Evolutionary conservation across 257 asterid genomes (phyloP).

Genomic region (Solanum piurae): DNA sequence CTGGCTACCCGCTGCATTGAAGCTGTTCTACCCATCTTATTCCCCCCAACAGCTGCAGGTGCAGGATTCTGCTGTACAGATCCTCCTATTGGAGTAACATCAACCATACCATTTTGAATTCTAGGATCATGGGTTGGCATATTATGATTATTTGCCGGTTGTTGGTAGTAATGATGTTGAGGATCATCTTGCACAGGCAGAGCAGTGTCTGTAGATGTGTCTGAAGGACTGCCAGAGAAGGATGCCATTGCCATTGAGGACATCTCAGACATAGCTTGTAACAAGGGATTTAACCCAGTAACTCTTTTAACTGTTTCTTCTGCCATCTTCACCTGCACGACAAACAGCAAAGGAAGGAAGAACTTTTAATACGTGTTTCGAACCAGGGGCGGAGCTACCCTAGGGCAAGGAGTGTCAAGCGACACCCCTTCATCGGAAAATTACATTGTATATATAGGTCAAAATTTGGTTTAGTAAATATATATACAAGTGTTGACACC

Average conservation of each 20-base stretch:
- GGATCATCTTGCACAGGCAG: constrained; percentile 56
- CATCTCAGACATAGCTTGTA: constrained; percentile 78
- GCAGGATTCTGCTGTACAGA: constrained; percentile 20
- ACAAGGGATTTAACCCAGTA: constrained; percentile 69
- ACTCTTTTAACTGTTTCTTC: constrained; percentile 85
- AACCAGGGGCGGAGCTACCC: not conserved
- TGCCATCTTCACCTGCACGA: constrained; percentile 80
- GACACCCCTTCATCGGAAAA: too few relatives aligned
- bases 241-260: constrained; percentile 53
- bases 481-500: too few relatives aligned
- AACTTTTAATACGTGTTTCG: not conserved
- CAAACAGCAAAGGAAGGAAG: not conserved
- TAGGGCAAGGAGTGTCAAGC: too few relatives aligned
- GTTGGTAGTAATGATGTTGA: constrained; percentile 39
- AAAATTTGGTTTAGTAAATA: too few relatives aligned
- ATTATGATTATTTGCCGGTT: constrained; percentile 26
- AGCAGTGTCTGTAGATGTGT: constrained; percentile 56
- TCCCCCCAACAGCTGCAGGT: constrained; percentile 16
- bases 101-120: constrained; percentile 31
- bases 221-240: constrained; percentile 49
- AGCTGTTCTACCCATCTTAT: constrained; percentile 42
- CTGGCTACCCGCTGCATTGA: constrained; percentile 89
- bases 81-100: constrained; percentile 29
- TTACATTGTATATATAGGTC: too few relatives aligned
- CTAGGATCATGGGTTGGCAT: constrained; percentile 23